Evolutionary conservation across 345 rosid species (phyloP), one percentile per base, ranked within the genome.

Genomic region (Rubroshorea leprosula): DNA sequence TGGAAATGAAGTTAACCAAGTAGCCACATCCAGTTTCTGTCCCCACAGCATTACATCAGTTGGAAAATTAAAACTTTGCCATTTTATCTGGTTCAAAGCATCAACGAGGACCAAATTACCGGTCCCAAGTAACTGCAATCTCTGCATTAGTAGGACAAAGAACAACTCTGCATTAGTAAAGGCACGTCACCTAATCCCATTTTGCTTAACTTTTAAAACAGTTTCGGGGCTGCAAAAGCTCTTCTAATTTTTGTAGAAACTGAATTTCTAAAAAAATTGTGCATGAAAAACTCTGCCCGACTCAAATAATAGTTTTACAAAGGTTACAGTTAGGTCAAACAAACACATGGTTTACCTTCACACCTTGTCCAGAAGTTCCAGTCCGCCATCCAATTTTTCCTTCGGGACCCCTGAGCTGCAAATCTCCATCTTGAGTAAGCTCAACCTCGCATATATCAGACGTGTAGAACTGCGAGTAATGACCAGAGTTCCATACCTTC

Each of bases 31-130:
- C 23, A 91, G 68, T 55, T 84, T 81, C 64, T 91, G 98, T 22
- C 96, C 95, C 82, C 71, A 66, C 15, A 88, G 76, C 75, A 92
- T 86, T 45, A 84, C 82, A 57, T 92, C 89, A 0, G 93, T 88
- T 14, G 98, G 98, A 59, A 92, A 92, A 58, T 92, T 88, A 78
- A 88, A 91, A 64, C 90, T 91, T 77, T 91, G 98, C 98, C 98
- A 91, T 64, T 86, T 91, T 55, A 74, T 72, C 26, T 44, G n/a
- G 73, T 77, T 69, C 62, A 64, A 21, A 15, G 74, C 73, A 67
- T 91, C 96, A 11, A 77, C 63, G 29, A 91, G 77, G 9, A 77
- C 96, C 18, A 91, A 67, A 71, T 91, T 88, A 11, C 98, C 98
- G 5, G 83, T 74, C 64, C 56, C 69, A 43, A 75, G 68, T 61